Evolutionary conservation across 2,329 filamentous ascomycete genomes (phyloP).

Genomic region (Orbilia brochopaga): DNA sequence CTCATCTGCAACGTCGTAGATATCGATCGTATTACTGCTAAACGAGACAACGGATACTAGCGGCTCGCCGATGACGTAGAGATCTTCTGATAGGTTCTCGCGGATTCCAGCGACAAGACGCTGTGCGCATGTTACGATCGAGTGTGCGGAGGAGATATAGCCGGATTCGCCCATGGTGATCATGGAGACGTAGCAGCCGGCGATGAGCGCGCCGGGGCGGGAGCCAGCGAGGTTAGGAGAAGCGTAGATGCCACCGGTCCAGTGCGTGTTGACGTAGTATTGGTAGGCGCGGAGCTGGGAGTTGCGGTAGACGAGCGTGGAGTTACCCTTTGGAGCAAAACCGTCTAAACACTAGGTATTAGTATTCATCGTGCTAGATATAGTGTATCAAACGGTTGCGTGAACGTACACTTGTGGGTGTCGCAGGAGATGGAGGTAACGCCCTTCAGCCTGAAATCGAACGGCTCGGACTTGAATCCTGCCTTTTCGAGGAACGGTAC

Average conservation of each 20-base stretch:
- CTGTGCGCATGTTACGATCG: conserved; percentile 86
- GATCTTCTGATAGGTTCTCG: conserved; percentile 72
- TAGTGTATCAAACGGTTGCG: neutral
- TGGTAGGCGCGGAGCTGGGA: conserved; percentile 81
- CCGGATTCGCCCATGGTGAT: conserved; percentile 87
- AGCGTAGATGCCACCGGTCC: conserved; percentile 94
- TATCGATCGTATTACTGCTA: conserved; percentile 78
- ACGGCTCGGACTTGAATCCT: conserved; percentile 85
- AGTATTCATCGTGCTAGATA: neutral
- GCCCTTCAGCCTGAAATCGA: conserved; percentile 92
- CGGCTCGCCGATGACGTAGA: conserved; percentile 81
- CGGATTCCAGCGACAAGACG: conserved; percentile 78
- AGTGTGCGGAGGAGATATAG: conserved; percentile 83
- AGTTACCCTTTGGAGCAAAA: conserved; percentile 97
- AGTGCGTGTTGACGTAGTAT: conserved; percentile 94
- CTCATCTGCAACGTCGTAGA: conserved; percentile 91
- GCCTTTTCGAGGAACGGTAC: conserved; percentile 89
- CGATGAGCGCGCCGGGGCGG: conserved; percentile 89
- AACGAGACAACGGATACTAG: conserved; percentile 92
- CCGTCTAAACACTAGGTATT: conserved; percentile 64
- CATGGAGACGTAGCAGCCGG: conserved; percentile 91
- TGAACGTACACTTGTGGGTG: conserved; percentile 77
- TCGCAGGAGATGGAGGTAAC: conserved; percentile 96
- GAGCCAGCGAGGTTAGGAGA: conserved; percentile 91
- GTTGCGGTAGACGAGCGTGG: conserved; percentile 86